Evolutionary conservation across 129 eudicot species (phyloP).

Genomic region (Tagetes patula): DNA sequence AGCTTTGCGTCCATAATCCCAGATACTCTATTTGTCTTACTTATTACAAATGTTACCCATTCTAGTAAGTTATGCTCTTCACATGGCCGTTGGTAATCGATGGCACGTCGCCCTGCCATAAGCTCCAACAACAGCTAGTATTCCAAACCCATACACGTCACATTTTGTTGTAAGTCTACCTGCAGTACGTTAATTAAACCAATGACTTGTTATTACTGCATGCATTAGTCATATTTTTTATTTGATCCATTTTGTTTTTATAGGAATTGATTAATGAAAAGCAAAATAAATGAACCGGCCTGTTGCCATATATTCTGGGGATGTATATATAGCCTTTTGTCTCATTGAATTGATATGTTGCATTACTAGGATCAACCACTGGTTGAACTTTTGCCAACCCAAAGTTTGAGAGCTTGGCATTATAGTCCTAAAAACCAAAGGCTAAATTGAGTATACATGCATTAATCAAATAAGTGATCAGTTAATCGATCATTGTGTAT

Average conservation of each 20-base stretch:
- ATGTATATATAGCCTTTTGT: slow-evolving; percentile 70
- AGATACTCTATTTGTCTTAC: slow-evolving; percentile 34
- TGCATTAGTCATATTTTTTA: no score
- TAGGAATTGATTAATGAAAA: not conserved
- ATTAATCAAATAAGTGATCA: not conserved
- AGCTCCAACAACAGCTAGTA: slow-evolving; percentile 54
- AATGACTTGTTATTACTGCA: no score
- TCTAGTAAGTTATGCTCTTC: slow-evolving; percentile 53
- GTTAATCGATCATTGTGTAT: not conserved
- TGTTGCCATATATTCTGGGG: slow-evolving; percentile 62
- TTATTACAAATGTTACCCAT: slow-evolving; percentile 53
- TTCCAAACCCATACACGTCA: slow-evolving; percentile 70
- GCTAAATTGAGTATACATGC: not conserved
- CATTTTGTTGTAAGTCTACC: slow-evolving; percentile 62
- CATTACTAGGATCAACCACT: slow-evolving; percentile 46
- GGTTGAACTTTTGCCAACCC: slow-evolving; percentile 79
- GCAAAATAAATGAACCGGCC: slow-evolving; percentile 32
- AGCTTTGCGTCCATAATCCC: slow-evolving; percentile 49
- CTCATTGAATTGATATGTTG: slow-evolving; percentile 60
- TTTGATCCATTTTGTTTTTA: no score
- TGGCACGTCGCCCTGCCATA: slow-evolving; percentile 53
- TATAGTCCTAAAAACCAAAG: slow-evolving; percentile 47
- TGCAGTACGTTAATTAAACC: slow-evolving; percentile 1
- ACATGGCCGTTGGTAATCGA: slow-evolving; percentile 34
- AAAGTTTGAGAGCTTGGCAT: slow-evolving; percentile 76